phyloP scores from a whole-genome alignment of 1,284 basidiomycete species.

The Apiotrichum laibachii region DNA sequence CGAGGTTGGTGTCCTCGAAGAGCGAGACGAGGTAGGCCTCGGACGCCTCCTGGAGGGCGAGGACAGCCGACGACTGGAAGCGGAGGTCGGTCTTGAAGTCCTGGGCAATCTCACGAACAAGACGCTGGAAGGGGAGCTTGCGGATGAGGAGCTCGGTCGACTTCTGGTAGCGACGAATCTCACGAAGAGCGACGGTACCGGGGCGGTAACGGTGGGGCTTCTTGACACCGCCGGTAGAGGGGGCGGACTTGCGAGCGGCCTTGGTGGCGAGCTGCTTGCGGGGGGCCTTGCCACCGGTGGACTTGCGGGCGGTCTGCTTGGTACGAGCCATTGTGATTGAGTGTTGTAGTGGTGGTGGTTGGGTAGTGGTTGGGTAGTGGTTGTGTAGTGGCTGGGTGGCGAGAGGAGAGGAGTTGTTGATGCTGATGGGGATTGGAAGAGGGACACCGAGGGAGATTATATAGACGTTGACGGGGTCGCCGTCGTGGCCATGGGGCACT shows the following conservation, averaged over 20 bases:
- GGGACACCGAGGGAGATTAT: neutral
- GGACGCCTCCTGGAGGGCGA: constrained; percentile 83
- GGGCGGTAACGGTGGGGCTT: constrained; percentile 62
- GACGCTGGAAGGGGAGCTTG: constrained; percentile 88
- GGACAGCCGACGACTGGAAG: constrained; percentile 88
- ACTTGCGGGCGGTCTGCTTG: constrained; percentile 63
- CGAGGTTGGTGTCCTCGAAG: constrained; percentile 72
- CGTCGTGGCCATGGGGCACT: too few relatives aligned
- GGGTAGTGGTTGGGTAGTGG: neutral
- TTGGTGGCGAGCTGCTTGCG: constrained; percentile 57
- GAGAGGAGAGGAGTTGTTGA: neutral
- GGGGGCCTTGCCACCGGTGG: constrained; percentile 58
- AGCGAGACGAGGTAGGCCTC: constrained; percentile 90
- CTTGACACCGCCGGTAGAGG: constrained; percentile 59
- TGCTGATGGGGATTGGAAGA: neutral
- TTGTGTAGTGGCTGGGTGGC: neutral
- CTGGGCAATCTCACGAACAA: constrained; percentile 69
- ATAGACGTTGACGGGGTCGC: too few relatives aligned
- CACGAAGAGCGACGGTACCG: constrained; percentile 58
- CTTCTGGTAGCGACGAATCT: constrained; percentile 60
- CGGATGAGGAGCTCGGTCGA: constrained; percentile 89
- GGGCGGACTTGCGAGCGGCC: constrained; percentile 55
- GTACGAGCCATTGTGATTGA: constrained; percentile 48
- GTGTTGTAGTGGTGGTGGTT: constrained; percentile 4
- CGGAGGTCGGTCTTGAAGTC: constrained; percentile 80